Base-by-base conservation (phyloP, 352 stramenopile genomes). In the Blastocystis sp. region DNA sequence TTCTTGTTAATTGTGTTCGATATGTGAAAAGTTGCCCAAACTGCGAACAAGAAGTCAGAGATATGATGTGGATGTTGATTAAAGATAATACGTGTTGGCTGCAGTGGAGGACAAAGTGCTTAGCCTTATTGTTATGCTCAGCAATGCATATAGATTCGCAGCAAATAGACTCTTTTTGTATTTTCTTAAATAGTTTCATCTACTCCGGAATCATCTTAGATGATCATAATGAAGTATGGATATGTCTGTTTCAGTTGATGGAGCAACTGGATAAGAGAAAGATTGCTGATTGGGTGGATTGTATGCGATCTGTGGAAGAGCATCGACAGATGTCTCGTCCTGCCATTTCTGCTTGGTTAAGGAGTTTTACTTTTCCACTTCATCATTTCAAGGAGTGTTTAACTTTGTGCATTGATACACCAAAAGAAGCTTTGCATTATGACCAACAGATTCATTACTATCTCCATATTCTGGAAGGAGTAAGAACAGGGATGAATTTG, bases 401-500 rank as follows among this genome's bases (percentile, higher is more conserved):
- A n/a, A 27, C 11, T 0, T 5, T 57, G 9, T 81, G 70, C 68
- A 58, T 79, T 24, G 58, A 79, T 3, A 58, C 68, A 24, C 68
- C 30, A 0, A 19, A 15, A 35, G 68, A 79, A 56, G 19, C 40
- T 7, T 19, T 58, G 15, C 6, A 54, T 37, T 30, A 54, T 22
- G 70, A 81, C 2, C 24, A 64, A 15, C 22, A 58, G 27, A 27
- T 81, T 62, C 70, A 81, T 35, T 81, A 81, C n/a, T 24, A 51
- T 62, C 3, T 81, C 9, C 42, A 64, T 35, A 62, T 62, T 37
- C 9, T 81, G 7, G 48, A 54, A n/a, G 70, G 70, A 35, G 70
- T 81, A 27, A 9, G 22, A 27, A 7, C 27, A 30, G 4, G 17
- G 4, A 33, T 42, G 9, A n/a, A 58, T 56, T n/a, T 59, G 37